Evolutionary conservation across 805 yeast species (phyloP).

Genomic region (Ogataea ramenticola): DNA sequence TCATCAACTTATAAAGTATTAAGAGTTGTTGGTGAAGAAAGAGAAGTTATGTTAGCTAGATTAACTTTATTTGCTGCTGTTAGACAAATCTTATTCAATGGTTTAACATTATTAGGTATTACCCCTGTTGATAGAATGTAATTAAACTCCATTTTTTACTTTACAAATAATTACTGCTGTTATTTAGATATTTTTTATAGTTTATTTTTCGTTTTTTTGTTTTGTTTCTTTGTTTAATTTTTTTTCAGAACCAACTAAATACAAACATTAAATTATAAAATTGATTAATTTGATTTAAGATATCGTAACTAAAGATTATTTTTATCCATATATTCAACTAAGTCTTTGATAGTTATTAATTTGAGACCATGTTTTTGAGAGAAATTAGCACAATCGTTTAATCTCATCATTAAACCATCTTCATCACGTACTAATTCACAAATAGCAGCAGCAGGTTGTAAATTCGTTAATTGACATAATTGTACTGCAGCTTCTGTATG

Average conservation of each 20-base stretch:
- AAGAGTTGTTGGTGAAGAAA: conserved; percentile 95
- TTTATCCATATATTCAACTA: conserved; percentile 46
- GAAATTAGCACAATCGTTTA: conserved; percentile 76
- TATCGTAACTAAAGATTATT: conserved; percentile 11
- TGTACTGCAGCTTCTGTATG: conserved; percentile 98
- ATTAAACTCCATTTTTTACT: conserved; percentile 4
- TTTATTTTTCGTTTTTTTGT: not conserved
- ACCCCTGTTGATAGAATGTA: conserved; percentile 99
- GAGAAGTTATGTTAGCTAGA: conserved; percentile 81
- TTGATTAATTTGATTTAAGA: too few relatives aligned
- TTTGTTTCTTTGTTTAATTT: not conserved
- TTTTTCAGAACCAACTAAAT: not conserved
- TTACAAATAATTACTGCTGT: not conserved
- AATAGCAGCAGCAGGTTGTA: conserved; percentile 83
- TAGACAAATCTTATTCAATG: conserved; percentile 81
- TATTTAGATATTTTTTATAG: not conserved
- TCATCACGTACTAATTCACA: conserved; percentile 90
- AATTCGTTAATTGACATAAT: conserved; percentile 66
- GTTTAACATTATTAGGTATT: conserved; percentile 82
- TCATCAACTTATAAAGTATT: conserved; percentile 93
- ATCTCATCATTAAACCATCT: conserved; percentile 94
- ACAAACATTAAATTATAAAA: not conserved
- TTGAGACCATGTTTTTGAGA: conserved; percentile 55
- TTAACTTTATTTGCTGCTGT: conserved; percentile 87
- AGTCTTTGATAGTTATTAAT: conserved; percentile 70